A percentile compares a stretch with the other conserved stretches of the same genome.
Evolutionary conservation across 1,284 basidiomycete species (phyloP).

Genomic region (Porodaedalea pini): DNA sequence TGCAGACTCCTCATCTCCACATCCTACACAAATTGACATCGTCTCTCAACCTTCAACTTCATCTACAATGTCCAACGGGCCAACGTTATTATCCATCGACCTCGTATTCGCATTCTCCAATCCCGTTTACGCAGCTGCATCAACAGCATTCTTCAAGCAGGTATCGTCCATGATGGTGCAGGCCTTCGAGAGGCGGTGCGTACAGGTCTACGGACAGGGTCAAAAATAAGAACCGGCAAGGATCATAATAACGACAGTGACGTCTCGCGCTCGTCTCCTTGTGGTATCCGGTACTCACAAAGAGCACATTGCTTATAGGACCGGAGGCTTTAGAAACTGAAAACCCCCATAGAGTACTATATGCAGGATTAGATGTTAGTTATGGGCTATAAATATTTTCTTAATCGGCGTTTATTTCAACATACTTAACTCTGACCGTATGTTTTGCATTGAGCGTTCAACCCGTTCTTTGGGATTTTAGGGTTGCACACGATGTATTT

Average conservation of each 20-base stretch:
- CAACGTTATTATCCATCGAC: slow-evolving; percentile 77
- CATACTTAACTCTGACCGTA: too few species aligned
- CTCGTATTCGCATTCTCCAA: slow-evolving; percentile 85
- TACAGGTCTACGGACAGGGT: slow-evolving; percentile 57
- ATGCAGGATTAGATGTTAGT: too few species aligned
- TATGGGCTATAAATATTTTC: too few species aligned
- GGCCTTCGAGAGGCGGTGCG: slow-evolving; percentile 86
- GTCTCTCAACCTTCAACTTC: slow-evolving; percentile 21
- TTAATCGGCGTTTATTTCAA: too few species aligned
- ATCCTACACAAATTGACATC: slow-evolving; percentile 31
- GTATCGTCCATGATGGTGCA: slow-evolving; percentile 87
- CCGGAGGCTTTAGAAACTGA: too few species aligned
- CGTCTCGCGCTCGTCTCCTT: background rate
- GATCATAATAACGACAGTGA: background rate
- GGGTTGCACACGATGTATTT: too few species aligned
- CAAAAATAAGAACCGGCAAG: background rate
- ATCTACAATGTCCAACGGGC: slow-evolving; percentile 30
- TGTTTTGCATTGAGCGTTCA: too few species aligned
- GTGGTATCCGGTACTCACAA: too few species aligned
- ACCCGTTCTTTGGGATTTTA: too few species aligned
- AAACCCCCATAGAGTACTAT: too few species aligned
- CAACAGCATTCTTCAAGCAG: slow-evolving; percentile 80
- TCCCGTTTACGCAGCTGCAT: slow-evolving; percentile 80
- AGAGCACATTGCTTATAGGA: too few species aligned
- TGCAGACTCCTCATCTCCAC: slow-evolving; percentile 43